A percentile compares a stretch with the other conserved stretches of the same genome.
Evolutionary conservation across 495 filamentous ascomycete species (phyloP).

Genomic region (Aspergillus affinis): DNA sequence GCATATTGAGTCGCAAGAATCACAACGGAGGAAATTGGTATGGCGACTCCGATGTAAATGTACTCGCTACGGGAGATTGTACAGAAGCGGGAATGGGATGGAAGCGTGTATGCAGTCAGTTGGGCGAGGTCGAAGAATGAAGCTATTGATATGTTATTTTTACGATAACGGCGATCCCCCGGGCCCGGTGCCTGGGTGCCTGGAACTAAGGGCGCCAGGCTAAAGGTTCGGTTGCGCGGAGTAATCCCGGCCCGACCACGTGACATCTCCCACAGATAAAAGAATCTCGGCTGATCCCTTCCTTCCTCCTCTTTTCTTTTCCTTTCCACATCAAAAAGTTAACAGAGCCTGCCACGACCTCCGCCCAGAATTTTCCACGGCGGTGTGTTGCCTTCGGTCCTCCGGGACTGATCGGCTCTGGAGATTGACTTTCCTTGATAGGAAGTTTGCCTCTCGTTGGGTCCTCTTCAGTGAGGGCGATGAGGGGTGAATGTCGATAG

Average conservation of each 20-base stretch:
- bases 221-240: conserved; percentile 9
- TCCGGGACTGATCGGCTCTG: conserved; percentile 52
- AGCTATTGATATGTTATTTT: neutral
- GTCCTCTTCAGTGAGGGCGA: conserved; percentile 66
- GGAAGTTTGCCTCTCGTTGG: conserved; percentile 63
- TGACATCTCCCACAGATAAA: conserved; percentile 32
- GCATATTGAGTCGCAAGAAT: no score
- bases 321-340: conserved; percentile 54
- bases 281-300: conserved; percentile 11
- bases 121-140: neutral
- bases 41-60: neutral
- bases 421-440: conserved; percentile 62
- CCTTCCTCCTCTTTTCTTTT: conserved; percentile 26
- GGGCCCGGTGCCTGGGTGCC: conserved; percentile 8
- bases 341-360: conserved; percentile 67
- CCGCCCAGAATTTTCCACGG: conserved; percentile 53
- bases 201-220: conserved; percentile 4
- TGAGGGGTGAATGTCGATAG: conserved; percentile 64
- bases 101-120: no score
- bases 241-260: conserved; percentile 29
- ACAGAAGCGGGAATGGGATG: neutral
- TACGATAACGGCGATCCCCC: neutral
- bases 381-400: conserved; percentile 63
- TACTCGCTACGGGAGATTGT: neutral
- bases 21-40: neutral